These are phyloP conservation scores for Solidago caesia DNA, from an alignment of 129 eudicot genomes.

Conservation along the genomic window DNA sequence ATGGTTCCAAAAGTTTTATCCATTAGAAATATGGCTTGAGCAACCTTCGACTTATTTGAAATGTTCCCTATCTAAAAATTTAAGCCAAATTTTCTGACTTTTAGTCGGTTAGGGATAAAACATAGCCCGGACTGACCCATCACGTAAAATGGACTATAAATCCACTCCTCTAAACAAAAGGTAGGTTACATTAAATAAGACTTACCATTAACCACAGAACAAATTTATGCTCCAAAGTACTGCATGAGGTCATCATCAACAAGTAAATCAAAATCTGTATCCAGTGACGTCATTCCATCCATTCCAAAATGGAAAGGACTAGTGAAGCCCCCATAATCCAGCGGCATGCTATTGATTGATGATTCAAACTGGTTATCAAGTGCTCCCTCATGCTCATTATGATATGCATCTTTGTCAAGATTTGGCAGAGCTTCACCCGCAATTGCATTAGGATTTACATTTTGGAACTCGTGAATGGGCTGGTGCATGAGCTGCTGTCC, in stretches of 20 bases:
- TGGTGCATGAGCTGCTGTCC: constrained; percentile 17
- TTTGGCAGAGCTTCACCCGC: constrained; percentile 29
- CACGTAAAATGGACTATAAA: background rate
- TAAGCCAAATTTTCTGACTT: background rate
- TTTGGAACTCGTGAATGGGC: constrained; percentile 36
- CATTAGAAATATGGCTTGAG: background rate
- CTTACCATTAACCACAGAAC: constrained; percentile 23
- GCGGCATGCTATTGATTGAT: constrained; percentile 43
- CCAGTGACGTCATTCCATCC: constrained; percentile 41
- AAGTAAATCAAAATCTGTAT: constrained; percentile 43
- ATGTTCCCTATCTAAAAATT: background rate
- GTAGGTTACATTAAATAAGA: background rate
- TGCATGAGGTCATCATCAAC: constrained; percentile 37
- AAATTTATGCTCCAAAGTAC: constrained; percentile 46
- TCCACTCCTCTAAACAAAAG: background rate
- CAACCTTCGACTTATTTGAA: no score
- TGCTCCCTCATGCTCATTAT: constrained; percentile 33
- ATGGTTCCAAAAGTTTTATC: background rate
- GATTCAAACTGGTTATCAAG: constrained; percentile 49
- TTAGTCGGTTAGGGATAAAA: background rate
- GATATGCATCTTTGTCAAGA: constrained; percentile 39
- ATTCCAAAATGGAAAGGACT: constrained; percentile 49
- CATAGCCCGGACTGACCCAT: background rate
- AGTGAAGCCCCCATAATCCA: constrained; percentile 42
- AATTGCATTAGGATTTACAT: constrained; percentile 23